Evolutionary conservation across 2,329 filamentous ascomycete species (phyloP).

Genomic region (Exophiala calicioides): DNA sequence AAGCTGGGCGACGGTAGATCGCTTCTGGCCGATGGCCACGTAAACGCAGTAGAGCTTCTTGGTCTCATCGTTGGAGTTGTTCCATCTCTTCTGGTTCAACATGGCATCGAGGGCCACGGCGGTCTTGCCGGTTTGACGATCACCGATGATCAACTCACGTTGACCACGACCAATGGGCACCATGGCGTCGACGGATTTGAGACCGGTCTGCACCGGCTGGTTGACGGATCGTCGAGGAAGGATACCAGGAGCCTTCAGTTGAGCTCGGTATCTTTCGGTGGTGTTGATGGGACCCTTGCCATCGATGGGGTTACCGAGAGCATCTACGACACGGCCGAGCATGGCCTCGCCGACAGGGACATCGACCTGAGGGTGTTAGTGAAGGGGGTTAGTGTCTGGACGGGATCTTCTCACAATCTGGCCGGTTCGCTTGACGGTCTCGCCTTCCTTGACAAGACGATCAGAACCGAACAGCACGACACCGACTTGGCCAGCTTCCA

Average conservation of each 20-base stretch:
- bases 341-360: conserved; percentile 90
- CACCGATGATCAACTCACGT: conserved; percentile 99
- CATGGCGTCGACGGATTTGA: conserved; percentile 99
- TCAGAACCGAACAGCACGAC: conserved; percentile 99
- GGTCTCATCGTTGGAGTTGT: conserved; percentile 78
- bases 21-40: conserved; percentile 98
- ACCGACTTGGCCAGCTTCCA: conserved; percentile 99
- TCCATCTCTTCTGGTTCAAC: conserved; percentile 99
- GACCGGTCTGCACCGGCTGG: conserved; percentile 98
- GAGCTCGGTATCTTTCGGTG: conserved; percentile 89
- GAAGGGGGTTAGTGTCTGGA: conserved; percentile 15
- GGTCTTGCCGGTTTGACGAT: conserved; percentile 99
- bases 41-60: conserved; percentile 99
- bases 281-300: conserved; percentile 97
- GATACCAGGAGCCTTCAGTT: conserved; percentile 98
- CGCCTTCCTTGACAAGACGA: conserved; percentile 98
- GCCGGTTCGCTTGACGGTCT: conserved; percentile 99
- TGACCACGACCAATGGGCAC: conserved; percentile 99
- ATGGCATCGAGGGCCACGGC: conserved; percentile 97
- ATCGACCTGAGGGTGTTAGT: conserved; percentile 69
- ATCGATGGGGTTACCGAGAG: conserved; percentile 98
- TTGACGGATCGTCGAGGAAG: conserved; percentile 95
- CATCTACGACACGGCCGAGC: conserved; percentile 97
- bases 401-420: conserved; percentile 74
- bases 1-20: conserved; percentile 97